Conservation (phyloP, 768 basidiomycete species). For the Tricholoma matsutake region DNA sequence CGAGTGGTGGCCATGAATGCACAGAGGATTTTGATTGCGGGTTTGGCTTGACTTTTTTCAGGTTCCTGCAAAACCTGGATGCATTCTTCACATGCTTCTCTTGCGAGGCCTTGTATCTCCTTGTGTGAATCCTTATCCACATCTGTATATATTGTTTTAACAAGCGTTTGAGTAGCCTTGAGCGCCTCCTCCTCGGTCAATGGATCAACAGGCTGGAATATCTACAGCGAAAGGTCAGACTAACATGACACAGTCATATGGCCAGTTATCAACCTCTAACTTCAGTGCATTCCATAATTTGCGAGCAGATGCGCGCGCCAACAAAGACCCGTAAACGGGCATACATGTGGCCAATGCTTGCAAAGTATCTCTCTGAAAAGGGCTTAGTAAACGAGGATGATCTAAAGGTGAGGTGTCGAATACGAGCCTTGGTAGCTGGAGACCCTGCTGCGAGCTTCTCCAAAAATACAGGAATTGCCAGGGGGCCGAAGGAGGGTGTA, state of each 20-base stretch:
- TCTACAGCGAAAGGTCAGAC: constrained; percentile 41
- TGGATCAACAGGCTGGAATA: constrained; percentile 87
- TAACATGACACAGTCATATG: neutral
- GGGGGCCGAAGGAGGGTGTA: constrained; percentile 75
- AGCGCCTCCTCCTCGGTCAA: constrained; percentile 75
- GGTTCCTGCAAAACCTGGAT: constrained; percentile 79
- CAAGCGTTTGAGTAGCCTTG: constrained; percentile 64
- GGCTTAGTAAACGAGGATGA: neutral
- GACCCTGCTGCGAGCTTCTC: constrained; percentile 89
- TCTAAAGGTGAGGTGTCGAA: neutral
- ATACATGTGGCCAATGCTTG: constrained; percentile 74
- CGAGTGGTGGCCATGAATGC: constrained; percentile 76
- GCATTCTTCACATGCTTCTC: constrained; percentile 78
- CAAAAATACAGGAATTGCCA: constrained; percentile 84
- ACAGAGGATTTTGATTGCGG: constrained; percentile 82
- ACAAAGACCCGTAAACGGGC: constrained; percentile 74
- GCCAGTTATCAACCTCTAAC: constrained; percentile 60
- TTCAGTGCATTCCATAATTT: constrained; percentile 92
- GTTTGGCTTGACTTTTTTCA: constrained; percentile 89
- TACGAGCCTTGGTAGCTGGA: constrained; percentile 72
- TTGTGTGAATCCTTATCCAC: constrained; percentile 39
- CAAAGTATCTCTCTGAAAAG: constrained; percentile 76
- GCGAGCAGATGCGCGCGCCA: constrained; percentile 58
- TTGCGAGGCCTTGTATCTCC: constrained; percentile 57
- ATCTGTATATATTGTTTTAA: constrained; percentile 65